These are phyloP conservation scores for Biscogniauxia marginata DNA, from an alignment of 2,329 filamentous ascomycete species.

Conservation along the genomic window DNA sequence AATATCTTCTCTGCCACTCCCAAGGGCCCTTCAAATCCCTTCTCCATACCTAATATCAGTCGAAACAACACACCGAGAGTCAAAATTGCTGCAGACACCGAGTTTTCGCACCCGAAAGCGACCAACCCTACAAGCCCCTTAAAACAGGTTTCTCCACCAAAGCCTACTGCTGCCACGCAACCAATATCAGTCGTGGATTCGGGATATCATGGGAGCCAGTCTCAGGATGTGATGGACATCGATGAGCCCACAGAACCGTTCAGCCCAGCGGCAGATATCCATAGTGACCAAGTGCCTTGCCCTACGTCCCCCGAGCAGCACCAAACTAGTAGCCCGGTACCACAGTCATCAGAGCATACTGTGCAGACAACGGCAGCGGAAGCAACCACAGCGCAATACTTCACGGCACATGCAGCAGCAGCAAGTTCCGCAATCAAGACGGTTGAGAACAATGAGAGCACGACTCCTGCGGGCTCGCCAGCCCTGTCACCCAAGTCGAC, in stretches of 20 bases:
- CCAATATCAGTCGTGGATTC: conserved; percentile 56
- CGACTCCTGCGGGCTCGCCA: conserved; percentile 34
- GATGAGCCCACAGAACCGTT: conserved; percentile 28
- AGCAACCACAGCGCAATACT: conserved; percentile 26
- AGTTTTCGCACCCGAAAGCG: conserved; percentile 31
- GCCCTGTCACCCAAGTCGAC: conserved; percentile 9
- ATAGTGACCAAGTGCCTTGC: conserved; percentile 21
- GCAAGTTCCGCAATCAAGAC: conserved; percentile 17
- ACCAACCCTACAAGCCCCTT: conserved; percentile 35
- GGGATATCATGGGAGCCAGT: conserved; percentile 69
- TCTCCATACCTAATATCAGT: conserved; percentile 46
- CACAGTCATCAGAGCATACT: conserved; percentile 20
- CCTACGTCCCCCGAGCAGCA: conserved; percentile 17
- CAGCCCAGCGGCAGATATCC: conserved; percentile 17
- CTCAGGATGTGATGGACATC: conserved; percentile 51
- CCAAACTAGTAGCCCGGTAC: conserved; percentile 17
- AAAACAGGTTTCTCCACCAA: conserved; percentile 34
- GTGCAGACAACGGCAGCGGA: conserved; percentile 20
- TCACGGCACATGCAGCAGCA: conserved; percentile 24
- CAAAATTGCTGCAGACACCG: conserved; percentile 56
- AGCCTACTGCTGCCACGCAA: conserved; percentile 23
- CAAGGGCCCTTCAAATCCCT: conserved; percentile 53
- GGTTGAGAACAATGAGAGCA: conserved; percentile 27
- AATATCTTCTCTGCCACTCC: conserved; percentile 57
- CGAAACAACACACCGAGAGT: conserved; percentile 57